Base-by-base conservation (phyloP, 106 monocot species). In the Dendrobium officinale region DNA sequence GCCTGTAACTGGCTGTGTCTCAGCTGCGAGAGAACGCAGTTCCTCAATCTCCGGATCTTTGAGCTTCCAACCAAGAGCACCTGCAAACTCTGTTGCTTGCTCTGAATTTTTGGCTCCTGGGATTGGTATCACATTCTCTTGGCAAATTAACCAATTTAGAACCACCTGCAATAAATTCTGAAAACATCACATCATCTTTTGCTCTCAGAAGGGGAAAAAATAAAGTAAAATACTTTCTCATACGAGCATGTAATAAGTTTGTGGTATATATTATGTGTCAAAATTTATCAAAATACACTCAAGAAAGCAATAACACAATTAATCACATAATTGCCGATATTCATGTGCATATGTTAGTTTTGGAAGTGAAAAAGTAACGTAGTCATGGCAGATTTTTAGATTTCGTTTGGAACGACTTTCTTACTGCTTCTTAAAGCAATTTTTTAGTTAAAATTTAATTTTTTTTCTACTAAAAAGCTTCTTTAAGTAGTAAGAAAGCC, bases 31-130 rank as follows among this genome's bases (percentile, higher is more conserved):
- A 4, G 77, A 67, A 3, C 87, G 87, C 0, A 93, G 86, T 75
- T 93, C 93, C 66, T 88, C 91, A 16, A 87, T 44, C 70, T 93
- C 93, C 55, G 83, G 61, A 24, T 79, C 86, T 18, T 84, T 79
- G 42, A 93, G 87, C 24, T 33, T 84, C 93, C 93, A 93, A 1
- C 93, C 89, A 17, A 93, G 85, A 77, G 93, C 86, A 56, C 93
- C 93, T 20, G 68, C 85, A 84, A 93, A 90, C 48, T 90, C 88
- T 44, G 47, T 68, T 42, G 93, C 93, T 77, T 93, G 93, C 64
- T 91, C 93, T 42, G 87, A 81, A 77, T 91, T 89, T 81, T 84
- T 93, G 11, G 91, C 91, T 31, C 91, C 91, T 22, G 91, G 93
- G 44, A 93, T 93, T 4, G 93, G 90, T 80, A 93, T 72, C 11